Percentiles rank a stretch among this genome's conserved stretches.
Conservation (phyloP, 179 eudicot genomes). For the Vitellaria paradoxa region DNA sequence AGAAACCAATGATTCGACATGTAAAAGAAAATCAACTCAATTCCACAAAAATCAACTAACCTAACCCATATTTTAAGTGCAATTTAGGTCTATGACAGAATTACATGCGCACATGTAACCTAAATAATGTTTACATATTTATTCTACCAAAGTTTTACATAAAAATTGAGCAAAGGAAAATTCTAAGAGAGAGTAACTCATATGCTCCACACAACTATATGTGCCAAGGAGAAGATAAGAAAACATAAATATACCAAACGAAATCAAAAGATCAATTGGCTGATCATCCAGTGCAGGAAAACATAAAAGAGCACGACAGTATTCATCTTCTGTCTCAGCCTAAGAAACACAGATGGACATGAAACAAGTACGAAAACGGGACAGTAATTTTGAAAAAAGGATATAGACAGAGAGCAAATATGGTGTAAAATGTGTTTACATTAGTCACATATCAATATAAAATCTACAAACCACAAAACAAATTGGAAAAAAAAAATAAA, state of each 20-base stretch:
- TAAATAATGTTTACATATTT: neutral
- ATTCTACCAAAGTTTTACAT: neutral
- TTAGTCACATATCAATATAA: too few species aligned
- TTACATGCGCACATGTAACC: neutral
- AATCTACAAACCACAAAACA: too few species aligned
- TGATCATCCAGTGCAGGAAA: neutral
- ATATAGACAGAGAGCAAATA: too few species aligned
- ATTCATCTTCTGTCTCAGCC: neutral
- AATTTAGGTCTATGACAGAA: neutral
- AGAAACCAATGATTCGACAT: neutral
- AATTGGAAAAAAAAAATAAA: too few species aligned
- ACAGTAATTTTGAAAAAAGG: too few species aligned
- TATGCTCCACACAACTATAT: neutral
- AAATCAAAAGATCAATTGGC: neutral
- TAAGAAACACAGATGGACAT: too few species aligned
- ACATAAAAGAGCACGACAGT: neutral
- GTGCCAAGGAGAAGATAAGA: neutral
- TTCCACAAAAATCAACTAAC: neutral
- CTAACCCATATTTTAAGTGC: neutral
- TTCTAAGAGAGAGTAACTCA: neutral
- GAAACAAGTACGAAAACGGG: too few species aligned
- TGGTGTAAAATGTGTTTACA: too few species aligned
- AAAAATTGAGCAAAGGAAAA: neutral
- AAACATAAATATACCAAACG: neutral
- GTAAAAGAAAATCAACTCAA: neutral